phyloP scores from a whole-genome alignment of 2,329 filamentous ascomycete genomes.

The Xylaria multiplex region DNA sequence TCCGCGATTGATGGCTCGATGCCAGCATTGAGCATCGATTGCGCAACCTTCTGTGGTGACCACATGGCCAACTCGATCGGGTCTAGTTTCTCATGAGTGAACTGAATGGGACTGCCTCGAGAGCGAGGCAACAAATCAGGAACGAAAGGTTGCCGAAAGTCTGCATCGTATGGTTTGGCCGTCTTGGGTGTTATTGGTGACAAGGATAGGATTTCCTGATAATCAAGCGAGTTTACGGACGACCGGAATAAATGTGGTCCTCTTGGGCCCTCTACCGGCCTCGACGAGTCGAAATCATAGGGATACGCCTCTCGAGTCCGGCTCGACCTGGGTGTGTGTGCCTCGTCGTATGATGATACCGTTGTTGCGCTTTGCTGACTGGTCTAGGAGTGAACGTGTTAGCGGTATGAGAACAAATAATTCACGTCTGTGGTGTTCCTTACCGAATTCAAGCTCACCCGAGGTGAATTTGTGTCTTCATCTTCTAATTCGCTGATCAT shows the following conservation, averaged over 20 bases:
- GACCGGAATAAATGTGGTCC: constrained; percentile 88
- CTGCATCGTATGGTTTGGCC: constrained; percentile 52
- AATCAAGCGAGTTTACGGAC: constrained; percentile 64
- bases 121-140: constrained; percentile 53
- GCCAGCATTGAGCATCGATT: constrained; percentile 86
- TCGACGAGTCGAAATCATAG: constrained; percentile 67
- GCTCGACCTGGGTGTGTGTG: constrained; percentile 77
- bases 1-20: constrained; percentile 81
- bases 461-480: constrained; percentile 66
- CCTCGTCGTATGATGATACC: constrained; percentile 86
- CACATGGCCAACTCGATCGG: constrained; percentile 70
- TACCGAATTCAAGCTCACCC: constrained; percentile 77
- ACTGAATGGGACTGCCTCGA: constrained; percentile 60
- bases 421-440: constrained; percentile 48
- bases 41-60: constrained; percentile 80
- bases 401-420: background rate
- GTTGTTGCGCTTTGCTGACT: constrained; percentile 83
- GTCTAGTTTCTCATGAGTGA: constrained; percentile 67
- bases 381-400: constrained; percentile 62
- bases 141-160: constrained; percentile 51
- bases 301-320: constrained; percentile 69
- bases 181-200: constrained; percentile 78
- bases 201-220: constrained; percentile 69
- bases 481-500: constrained; percentile 69
- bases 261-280: constrained; percentile 79